Base-by-base conservation (phyloP, 345 rosid genomes). In the Eucalyptus lansdowneana region DNA sequence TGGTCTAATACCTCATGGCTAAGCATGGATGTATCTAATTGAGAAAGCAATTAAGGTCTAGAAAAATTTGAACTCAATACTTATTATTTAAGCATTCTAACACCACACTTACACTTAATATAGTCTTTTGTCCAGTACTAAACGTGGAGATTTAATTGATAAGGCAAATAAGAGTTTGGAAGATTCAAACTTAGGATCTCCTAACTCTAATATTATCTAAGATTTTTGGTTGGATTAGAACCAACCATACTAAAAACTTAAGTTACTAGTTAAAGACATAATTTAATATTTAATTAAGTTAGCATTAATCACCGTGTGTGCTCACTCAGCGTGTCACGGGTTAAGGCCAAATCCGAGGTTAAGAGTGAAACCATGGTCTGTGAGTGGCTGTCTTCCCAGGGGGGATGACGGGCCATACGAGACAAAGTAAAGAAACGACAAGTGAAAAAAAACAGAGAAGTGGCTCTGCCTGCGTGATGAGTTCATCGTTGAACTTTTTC, bases 181-280 rank as follows among this genome's bases (percentile, higher is more conserved):
- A 56, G 0, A 22, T 56, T 56, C 6, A 2, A 56, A 56, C 0
- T 56, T 9, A 22, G 13, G 1, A 10, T 9, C 1, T 56, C 3
- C 14, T 56, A 56, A 53, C 1, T 53, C 25, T 21, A 53, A 53
- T 53, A 53, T 19, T 19, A 53, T 19, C 0, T 51, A 0, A 17
- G 21, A 51, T 40, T 40, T 40, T 40, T 40, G 42, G 2, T 51
- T 0, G 0, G 1, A 53, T 53, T 24, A 53, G 5, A 53, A 8
- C 5, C 4, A 53, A 53, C 10, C 0, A 0, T 19, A 19, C 0
- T 53, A 19, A 53, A 19, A 19, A 1, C 2, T 53, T 2, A 53
- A 53, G 0, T 0, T 53, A 8, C 0, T 17, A 1, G 5, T 0
- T 53, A 53, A 53, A 53, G 0, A 53, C 1, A 4, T 19, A 2